These are phyloP conservation scores for Prunus yedoensis DNA, from an alignment of 331 rosid genomes.

Conservation along the genomic window DNA sequence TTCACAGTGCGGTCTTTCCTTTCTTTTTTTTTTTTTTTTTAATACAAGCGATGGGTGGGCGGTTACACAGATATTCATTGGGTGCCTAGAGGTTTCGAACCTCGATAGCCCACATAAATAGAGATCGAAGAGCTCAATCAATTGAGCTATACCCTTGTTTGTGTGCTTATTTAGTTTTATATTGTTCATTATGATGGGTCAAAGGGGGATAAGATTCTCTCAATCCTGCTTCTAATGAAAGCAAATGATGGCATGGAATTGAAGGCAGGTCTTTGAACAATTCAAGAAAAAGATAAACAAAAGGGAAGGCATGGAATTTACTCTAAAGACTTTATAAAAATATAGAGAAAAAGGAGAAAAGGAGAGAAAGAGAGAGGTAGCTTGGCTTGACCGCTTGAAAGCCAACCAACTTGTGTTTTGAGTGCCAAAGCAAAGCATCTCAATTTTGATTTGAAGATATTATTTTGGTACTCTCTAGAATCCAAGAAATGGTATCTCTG, in stretches of 20 bases:
- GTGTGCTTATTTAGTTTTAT: slow-evolving; percentile 21
- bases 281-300: slow-evolving; percentile 23
- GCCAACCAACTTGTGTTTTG: slow-evolving; percentile 23
- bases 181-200: slow-evolving; percentile 48
- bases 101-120: too few relatives aligned
- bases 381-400: slow-evolving; percentile 45
- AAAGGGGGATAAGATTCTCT: slow-evolving; percentile 42
- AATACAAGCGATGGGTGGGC: neutral
- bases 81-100: too few relatives aligned
- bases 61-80: neutral
- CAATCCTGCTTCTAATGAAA: slow-evolving; percentile 42
- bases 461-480: slow-evolving; percentile 32
- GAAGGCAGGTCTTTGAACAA: slow-evolving; percentile 43
- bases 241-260: slow-evolving; percentile 55
- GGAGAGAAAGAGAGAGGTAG: slow-evolving; percentile 15
- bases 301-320: slow-evolving; percentile 22
- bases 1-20: too few relatives aligned
- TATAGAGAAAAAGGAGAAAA: neutral
- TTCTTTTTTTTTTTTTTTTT: fast-evolving
- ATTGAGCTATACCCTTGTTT: neutral
- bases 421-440: slow-evolving; percentile 39
- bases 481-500: slow-evolving; percentile 41
- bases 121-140: fast-evolving
- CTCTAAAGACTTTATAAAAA: slow-evolving; percentile 8
- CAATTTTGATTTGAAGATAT: slow-evolving; percentile 13